phyloP scores from a whole-genome alignment of 139 green algal species.

The Picochlorum sp. region DNA sequence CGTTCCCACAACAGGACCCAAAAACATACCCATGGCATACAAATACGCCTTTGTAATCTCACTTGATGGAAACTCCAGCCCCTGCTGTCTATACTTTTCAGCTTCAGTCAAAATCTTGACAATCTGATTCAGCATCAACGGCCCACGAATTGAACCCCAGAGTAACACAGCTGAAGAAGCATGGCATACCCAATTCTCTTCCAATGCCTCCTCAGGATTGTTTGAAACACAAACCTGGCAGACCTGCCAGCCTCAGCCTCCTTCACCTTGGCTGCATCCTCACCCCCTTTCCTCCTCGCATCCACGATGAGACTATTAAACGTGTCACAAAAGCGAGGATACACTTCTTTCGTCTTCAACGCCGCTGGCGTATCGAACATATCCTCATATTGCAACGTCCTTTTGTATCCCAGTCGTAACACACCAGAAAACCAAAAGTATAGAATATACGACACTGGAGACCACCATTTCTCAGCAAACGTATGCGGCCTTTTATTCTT shows the following conservation, averaged over 20 bases:
- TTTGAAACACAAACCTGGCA: slow-evolving; percentile 12
- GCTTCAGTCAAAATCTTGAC: slow-evolving; percentile 20
- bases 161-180: slow-evolving; percentile 29
- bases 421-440: slow-evolving; percentile 18
- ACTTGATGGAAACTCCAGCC: neutral
- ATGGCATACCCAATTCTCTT: slow-evolving; percentile 16
- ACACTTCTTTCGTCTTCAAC: slow-evolving; percentile 11
- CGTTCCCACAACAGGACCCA: slow-evolving; percentile 36
- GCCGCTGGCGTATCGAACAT: slow-evolving; percentile 17
- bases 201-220: slow-evolving; percentile 15
- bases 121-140: slow-evolving; percentile 39
- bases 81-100: neutral
- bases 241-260: slow-evolving; percentile 11
- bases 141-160: slow-evolving; percentile 33
- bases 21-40: slow-evolving; percentile 36
- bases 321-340: slow-evolving; percentile 7
- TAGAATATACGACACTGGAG: slow-evolving; percentile 14
- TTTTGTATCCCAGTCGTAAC: slow-evolving; percentile 11
- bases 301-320: neutral
- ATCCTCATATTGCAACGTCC: slow-evolving; percentile 26
- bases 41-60: slow-evolving; percentile 25
- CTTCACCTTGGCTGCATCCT: neutral
- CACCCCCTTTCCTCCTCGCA: neutral
- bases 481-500: slow-evolving; percentile 6
- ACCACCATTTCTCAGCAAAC: slow-evolving; percentile 4